Base-by-base conservation (phyloP, 2,329 filamentous ascomycete genomes). In the Fusarium dimerum region DNA sequence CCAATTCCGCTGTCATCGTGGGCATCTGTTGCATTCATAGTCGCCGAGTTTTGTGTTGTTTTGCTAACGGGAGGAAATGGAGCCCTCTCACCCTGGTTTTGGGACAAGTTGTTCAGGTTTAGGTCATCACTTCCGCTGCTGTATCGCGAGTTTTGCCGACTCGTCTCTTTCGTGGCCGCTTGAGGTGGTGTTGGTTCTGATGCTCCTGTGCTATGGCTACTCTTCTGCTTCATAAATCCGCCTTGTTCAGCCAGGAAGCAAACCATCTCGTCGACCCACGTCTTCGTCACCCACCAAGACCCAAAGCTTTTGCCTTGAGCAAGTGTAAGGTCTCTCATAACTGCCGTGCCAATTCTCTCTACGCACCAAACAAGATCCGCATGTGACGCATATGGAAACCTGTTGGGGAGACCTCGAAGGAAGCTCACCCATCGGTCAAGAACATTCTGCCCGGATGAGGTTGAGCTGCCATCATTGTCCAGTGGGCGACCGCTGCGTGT, bases 211-310 rank as follows among this genome's bases (percentile, higher is more conserved):
- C 66, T 64, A 11, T 71, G 71, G 5, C 71, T 72, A 8, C 72
- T 73, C 58, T 76, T 82, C 52, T 80, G 80, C 59, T 80, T 79
- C 76, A 97, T 86, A 67, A 97, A 97, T 0, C 93, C 93, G 46
- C 92, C 93, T 63, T 92, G 87, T 65, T 95, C 91, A 1, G 90
- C 91, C 61, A 96, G 78, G 81, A 95, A 97, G 51, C 88, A 81
- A 45, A 92, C 85, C 90, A 96, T 95, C 74, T 97, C 93, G 66
- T 97, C 92, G 47, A 97, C 83, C 80, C 93, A 97, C 52, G 93
- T 92, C 70, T 97, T 96, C 4, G 92, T 92, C 52, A 97, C 89
- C 90, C 90, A 94, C 91, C 91, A 95, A 6, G 89, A 87, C n/a
- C 89, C 88, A 66, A 93, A 95, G 66, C 88, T 92, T 66, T 87